These are phyloP conservation scores for Casaregolazyma lundiana DNA, from an alignment of 1,139 yeast genomes.

Conservation along the genomic window DNA sequence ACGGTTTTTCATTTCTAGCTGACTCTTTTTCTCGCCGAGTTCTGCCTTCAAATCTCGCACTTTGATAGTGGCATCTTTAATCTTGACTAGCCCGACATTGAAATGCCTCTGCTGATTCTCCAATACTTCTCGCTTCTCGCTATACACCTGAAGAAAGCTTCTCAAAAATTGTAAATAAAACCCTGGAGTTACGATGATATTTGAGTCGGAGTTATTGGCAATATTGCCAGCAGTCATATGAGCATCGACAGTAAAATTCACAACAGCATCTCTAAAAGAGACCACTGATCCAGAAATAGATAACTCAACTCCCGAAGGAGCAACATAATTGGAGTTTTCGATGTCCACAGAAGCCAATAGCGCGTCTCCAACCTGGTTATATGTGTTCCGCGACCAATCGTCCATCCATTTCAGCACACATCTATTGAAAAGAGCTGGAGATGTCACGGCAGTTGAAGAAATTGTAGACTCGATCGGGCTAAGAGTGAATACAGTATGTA, in stretches of 20 bases:
- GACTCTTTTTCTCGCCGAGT: slow-evolving; percentile 50
- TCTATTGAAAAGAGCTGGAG: slow-evolving; percentile 89
- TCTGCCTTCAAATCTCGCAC: slow-evolving; percentile 57
- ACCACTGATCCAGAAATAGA: not conserved
- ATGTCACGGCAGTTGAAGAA: slow-evolving; percentile 50
- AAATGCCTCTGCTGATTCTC: slow-evolving; percentile 72
- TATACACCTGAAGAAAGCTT: slow-evolving; percentile 45
- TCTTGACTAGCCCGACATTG: slow-evolving; percentile 65
- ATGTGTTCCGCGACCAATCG: slow-evolving; percentile 58
- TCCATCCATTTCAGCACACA: slow-evolving; percentile 93
- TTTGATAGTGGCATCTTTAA: slow-evolving; percentile 71
- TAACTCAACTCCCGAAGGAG: slow-evolving; percentile 30
- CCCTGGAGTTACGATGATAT: slow-evolving; percentile 45
- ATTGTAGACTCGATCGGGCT: slow-evolving; percentile 47
- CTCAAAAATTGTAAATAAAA: slow-evolving; percentile 51
- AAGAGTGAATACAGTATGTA: slow-evolving; percentile 81
- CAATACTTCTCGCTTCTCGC: slow-evolving; percentile 43
- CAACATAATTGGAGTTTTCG: slow-evolving; percentile 41
- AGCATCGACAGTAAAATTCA: slow-evolving; percentile 42
- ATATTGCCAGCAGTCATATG: slow-evolving; percentile 35
- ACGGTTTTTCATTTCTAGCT: slow-evolving; percentile 51
- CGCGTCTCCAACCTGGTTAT: slow-evolving; percentile 47
- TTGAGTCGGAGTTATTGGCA: slow-evolving; percentile 6
- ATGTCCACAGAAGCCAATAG: slow-evolving; percentile 47
- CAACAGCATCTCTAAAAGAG: slow-evolving; percentile 46